Conservation (phyloP, 495 filamentous ascomycete species). For the Tuber calosporum region DNA sequence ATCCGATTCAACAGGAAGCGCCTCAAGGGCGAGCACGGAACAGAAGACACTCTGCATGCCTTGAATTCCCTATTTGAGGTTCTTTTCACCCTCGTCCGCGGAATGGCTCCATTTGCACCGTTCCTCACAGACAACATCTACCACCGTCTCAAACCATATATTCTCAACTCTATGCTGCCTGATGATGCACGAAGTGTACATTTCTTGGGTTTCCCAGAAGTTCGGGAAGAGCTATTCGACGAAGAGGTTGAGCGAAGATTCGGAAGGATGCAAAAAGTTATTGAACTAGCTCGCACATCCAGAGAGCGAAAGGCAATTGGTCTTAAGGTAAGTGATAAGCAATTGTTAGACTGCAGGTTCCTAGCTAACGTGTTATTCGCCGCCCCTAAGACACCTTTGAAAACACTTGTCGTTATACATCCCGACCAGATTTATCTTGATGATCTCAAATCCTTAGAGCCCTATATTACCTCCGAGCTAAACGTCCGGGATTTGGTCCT, state of each 20-base stretch:
- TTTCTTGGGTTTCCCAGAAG: constrained; percentile 83
- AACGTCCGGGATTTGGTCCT: constrained; percentile 82
- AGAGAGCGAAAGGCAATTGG: constrained; percentile 78
- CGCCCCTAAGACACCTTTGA: constrained; percentile 71
- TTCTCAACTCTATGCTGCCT: constrained; percentile 57
- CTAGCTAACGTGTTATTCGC: constrained; percentile 9
- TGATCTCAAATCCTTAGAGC: constrained; percentile 74
- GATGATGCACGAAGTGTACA: constrained; percentile 79
- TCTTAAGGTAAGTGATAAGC: constrained; percentile 44
- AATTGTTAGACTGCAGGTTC: neutral
- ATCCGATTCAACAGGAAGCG: constrained; percentile 97
- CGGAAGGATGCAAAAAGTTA: constrained; percentile 86
- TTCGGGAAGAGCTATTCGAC: constrained; percentile 81
- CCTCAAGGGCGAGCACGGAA: constrained; percentile 84
- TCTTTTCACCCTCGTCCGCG: constrained; percentile 76
- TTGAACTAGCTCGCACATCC: constrained; percentile 77
- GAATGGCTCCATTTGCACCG: constrained; percentile 87
- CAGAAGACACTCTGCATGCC: constrained; percentile 81
- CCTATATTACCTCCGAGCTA: constrained; percentile 81
- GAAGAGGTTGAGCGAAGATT: constrained; percentile 78
- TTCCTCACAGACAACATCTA: constrained; percentile 96
- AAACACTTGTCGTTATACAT: constrained; percentile 84
- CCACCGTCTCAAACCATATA: constrained; percentile 69
- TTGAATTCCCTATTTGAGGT: constrained; percentile 97
- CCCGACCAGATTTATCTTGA: constrained; percentile 72